Base-by-base conservation (phyloP, 108 stramenopile genomes). In the Mediolabrus comicus region DNA sequence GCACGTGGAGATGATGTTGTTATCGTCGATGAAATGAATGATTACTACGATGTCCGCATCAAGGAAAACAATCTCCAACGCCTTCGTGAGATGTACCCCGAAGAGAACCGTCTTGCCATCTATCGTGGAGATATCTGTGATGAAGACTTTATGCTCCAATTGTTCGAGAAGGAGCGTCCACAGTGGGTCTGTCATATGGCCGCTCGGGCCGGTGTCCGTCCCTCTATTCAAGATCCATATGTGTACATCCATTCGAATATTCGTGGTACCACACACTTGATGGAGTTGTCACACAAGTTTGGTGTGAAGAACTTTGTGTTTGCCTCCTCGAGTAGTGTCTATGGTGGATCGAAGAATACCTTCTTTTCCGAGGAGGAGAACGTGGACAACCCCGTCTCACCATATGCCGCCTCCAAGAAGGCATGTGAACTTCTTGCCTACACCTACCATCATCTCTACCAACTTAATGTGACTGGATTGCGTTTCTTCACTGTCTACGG, bases 401-500 rank as follows among this genome's bases (percentile, higher is more conserved):
- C 97, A 11, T 99, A 99, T 79, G 98, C 98, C 13, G 98, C 98
- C 1, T 81, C 90, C 36, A 99, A 99, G 81, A 98, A 97, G 84
- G 91, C 97, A 22, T 97, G 97, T 54, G 99, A 99, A 83, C 77
- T 98, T 3, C 69, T 99, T 35, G 98, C 99, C 8, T 91, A 98
- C 88, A 98, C 98, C 29, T 99, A 97, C 86, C 94, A 96, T 78
- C 90, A 93, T 56, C 83, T 99, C 27, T 98, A 98, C 88, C 67
- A 86, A 22, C 79, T 99, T 57, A 95, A 97, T 67, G 80, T 92
- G 17, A 75, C 97, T 14, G 99, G 89, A 16, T 84, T 99, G 19
- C 95, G 99, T 17, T 98, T 99, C 84, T 98, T 98, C 79, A 98
- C 98, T 26, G 97, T 98, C 4, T 99, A 97, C 67, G 97, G 99